Base-by-base conservation (phyloP, 371 early-diverging fungal genomes). In the Mortierella sp. region DNA sequence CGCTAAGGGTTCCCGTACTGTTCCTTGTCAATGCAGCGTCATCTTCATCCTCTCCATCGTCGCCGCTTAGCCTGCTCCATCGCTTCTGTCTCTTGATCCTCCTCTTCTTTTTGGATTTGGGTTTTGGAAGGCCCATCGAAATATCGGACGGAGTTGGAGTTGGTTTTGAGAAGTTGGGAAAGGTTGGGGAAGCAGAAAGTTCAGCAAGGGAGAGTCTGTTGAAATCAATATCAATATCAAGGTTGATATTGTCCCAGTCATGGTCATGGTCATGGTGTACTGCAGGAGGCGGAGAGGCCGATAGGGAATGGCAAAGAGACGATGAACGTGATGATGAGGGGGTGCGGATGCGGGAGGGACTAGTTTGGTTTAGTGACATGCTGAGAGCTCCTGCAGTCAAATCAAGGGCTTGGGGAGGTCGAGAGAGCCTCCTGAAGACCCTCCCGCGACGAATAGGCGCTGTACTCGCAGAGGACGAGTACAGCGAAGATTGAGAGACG, bases 371-470 rank as follows among this genome's bases (percentile, higher is more conserved):
- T 49, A 61, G 65, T 14, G 60, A 60, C 15, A 52, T 24, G 21
- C 50, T 55, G 30, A 50, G 17, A 14, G 54, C 59, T 11, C 19
- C 41, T 11, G 57, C 32, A 14, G 54, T 31, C n/a, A 31, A 59
- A n/a, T 34, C 39, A n/a, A 47, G 39, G 43, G 23, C 47, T 9
- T 30, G 37, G 19, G 58, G 39, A 6, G 46, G 24, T 41, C 54
- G 39, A 0, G 43, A n/a, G 9, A 56, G 55, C 41, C 50, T 64
- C 51, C 50, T 64, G 19, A 64, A 64, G 26, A 60, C 60, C 21
- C 66, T 23, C n/a, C 72, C 62, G 7, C 72, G 62, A 31, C 66
- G 67, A n/a, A 62, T 62, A 7, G 62, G 66, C 6, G 62, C 72
- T 15, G 62, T 66, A 19, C 72, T 66, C 6, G 72, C 62, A 6